phyloP scores from a whole-genome alignment of 768 basidiomycete species.

The Boletus sp. region DNA sequence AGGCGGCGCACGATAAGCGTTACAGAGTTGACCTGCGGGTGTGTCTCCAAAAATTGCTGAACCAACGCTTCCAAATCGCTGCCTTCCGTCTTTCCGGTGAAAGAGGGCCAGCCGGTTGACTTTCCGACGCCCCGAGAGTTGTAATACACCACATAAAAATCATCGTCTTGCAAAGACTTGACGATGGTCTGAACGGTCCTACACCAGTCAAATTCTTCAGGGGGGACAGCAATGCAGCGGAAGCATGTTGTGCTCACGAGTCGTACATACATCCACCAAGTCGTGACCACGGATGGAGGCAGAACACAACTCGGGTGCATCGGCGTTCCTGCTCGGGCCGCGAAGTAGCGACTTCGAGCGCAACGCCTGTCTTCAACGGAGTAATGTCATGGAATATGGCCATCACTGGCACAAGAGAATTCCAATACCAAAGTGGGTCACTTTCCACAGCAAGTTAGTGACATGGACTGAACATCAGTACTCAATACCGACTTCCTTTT shows the following conservation, averaged over 20 bases:
- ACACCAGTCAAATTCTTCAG: background rate
- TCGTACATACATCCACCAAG: constrained; percentile 76
- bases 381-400: constrained; percentile 6
- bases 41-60: constrained; percentile 46
- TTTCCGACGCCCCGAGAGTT: constrained; percentile 78
- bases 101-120: constrained; percentile 70
- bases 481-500: constrained; percentile 4
- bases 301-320: constrained; percentile 56
- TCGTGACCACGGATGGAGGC: constrained; percentile 85
- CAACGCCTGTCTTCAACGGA: constrained; percentile 38
- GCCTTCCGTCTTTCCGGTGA: constrained; percentile 70
- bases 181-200: constrained; percentile 45
- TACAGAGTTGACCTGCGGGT: constrained; percentile 47
- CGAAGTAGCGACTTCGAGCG: constrained; percentile 42
- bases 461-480: background rate
- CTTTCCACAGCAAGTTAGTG: no score
- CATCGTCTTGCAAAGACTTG: constrained; percentile 39
- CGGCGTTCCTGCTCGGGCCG: constrained; percentile 21
- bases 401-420: background rate
- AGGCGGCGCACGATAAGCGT: constrained; percentile 56
- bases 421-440: no score
- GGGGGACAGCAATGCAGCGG: background rate
- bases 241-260: constrained; percentile 49
- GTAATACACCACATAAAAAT: constrained; percentile 64
- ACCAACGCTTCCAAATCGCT: constrained; percentile 67